These are phyloP conservation scores for Triticum urartu DNA, from an alignment of 176 grass and related monocot species.

Conservation along the genomic window DNA sequence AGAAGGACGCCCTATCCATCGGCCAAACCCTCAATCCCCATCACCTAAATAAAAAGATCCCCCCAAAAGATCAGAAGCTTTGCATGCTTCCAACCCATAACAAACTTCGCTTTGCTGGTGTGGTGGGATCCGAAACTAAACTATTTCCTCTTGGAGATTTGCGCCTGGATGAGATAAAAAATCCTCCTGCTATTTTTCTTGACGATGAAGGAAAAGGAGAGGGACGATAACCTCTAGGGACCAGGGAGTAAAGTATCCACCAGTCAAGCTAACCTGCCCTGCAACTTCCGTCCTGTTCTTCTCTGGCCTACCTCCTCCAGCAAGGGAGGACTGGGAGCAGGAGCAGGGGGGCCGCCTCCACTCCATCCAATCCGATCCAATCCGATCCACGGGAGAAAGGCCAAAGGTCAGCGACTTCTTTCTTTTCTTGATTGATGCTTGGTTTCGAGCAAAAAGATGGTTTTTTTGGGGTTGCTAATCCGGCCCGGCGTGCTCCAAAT, in stretches of 20 bases:
- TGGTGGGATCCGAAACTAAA: slow-evolving; percentile 6
- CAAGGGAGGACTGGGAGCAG: neutral
- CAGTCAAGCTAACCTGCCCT: neutral
- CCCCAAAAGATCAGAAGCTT: neutral
- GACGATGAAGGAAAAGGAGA: neutral
- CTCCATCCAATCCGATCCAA: slow-evolving; percentile 16
- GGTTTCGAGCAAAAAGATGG: slow-evolving; percentile 6
- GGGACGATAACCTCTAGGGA: slow-evolving; percentile 18
- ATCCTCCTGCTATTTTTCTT: neutral
- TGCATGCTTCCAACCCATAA: slow-evolving; percentile 19
- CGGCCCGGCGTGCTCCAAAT: slow-evolving; percentile 12
- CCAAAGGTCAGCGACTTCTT: slow-evolving; percentile 28
- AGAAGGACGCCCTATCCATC: slow-evolving; percentile 33
- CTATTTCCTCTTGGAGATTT: slow-evolving; percentile 24
- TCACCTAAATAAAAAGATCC: neutral
- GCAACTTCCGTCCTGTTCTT: slow-evolving; percentile 24
- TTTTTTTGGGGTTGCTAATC: neutral
- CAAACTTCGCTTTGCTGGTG: slow-evolving; percentile 27
- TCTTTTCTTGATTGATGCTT: neutral
- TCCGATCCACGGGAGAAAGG: neutral
- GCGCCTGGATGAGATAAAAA: slow-evolving; percentile 19
- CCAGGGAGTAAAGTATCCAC: slow-evolving; percentile 26
- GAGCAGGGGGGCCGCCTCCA: neutral
- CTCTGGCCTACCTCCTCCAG: neutral
- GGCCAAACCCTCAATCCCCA: neutral